Evolutionary conservation across 805 yeast genomes (phyloP), one percentile per base, ranked within the genome.

Genomic region (Candida silvicultrix): DNA sequence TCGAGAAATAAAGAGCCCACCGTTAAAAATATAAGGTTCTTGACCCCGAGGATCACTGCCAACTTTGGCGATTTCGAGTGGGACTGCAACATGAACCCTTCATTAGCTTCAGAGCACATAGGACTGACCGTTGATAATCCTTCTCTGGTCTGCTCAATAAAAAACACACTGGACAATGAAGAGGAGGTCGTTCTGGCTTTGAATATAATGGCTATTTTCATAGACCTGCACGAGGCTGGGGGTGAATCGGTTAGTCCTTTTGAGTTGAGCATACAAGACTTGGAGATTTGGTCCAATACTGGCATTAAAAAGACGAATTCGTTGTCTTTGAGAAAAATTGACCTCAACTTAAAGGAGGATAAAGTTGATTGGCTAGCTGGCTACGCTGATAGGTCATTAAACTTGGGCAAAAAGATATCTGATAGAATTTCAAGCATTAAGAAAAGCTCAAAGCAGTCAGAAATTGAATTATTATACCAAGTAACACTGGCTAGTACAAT

Each of bases 401-500:
- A 21, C 7, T 36, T 50, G 1, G 11, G 59, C 4, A 21, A 31
- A 2, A 37, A 45, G 45, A 43, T 63, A 11, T 35, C 47, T 28
- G 35, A 39, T 7, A 3, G 43, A 40, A 10, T 46, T 39, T 12
- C 48, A 40, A 36, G 34, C 38, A 14, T 49, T 43, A 23, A 51
- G 40, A 21, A 46, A 40, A 38, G 48, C 25, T 40, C 54, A 19
- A 37, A 47, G 11, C 47, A 48, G 16, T 47, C 59, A 15, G 58
- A 63, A 38, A 60, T 60, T 48, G 69, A 68, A 40, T 50, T 76
- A 5, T 57, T 78, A 5, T 68, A 74, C 38, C 64, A 67, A 39
- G 51, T 76, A 20, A 69, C 78, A 1, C 52, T 61, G 9, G 81
- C 82, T 5, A 75, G 82, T 42, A 74, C 69, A 28, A 56, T 58